Conservation (phyloP, 352 stramenopile species). For the Nothophytophthora sp. region DNA sequence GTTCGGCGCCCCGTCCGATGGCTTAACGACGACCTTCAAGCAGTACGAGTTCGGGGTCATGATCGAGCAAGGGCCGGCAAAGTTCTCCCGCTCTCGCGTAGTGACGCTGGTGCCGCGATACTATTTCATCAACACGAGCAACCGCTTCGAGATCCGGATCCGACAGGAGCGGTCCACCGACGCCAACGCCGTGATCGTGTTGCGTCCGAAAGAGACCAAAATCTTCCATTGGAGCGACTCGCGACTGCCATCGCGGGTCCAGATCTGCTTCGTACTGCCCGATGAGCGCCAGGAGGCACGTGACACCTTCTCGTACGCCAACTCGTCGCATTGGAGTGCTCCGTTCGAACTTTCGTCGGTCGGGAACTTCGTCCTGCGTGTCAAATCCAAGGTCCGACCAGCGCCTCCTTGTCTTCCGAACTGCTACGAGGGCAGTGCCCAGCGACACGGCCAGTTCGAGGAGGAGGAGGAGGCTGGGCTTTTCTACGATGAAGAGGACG, state of each 20-base stretch:
- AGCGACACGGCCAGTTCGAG: constrained; percentile 18
- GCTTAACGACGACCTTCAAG: constrained; percentile 42
- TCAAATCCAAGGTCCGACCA: constrained; percentile 57
- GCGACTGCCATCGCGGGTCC: constrained; percentile 55
- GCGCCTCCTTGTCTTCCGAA: constrained; percentile 37
- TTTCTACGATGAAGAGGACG: constrained; percentile 41
- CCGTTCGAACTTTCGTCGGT: constrained; percentile 81
- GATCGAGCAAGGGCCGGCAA: constrained; percentile 78
- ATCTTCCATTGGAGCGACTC: constrained; percentile 83
- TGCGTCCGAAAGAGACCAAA: constrained; percentile 62
- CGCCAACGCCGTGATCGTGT: constrained; percentile 32
- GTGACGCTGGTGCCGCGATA: constrained; percentile 83
- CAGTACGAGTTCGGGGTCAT: constrained; percentile 87
- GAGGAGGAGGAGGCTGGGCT: constrained; percentile 25
- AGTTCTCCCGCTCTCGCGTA: constrained; percentile 76
- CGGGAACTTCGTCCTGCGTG: constrained; percentile 77
- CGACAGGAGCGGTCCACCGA: constrained; percentile 57
- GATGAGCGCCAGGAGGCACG: constrained; percentile 20
- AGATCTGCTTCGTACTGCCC: constrained; percentile 67
- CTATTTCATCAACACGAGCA: constrained; percentile 80
- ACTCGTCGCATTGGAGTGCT: constrained; percentile 71
- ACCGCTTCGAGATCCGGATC: constrained; percentile 63
- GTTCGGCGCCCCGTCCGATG: constrained; percentile 23
- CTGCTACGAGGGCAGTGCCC: constrained; percentile 42
- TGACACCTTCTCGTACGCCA: constrained; percentile 29